Percentiles rank a stretch among this genome's conserved stretches.
Evolutionary conservation across 2,329 filamentous ascomycete genomes (phyloP).

Genomic region (Botrytis hyacinthi): DNA sequence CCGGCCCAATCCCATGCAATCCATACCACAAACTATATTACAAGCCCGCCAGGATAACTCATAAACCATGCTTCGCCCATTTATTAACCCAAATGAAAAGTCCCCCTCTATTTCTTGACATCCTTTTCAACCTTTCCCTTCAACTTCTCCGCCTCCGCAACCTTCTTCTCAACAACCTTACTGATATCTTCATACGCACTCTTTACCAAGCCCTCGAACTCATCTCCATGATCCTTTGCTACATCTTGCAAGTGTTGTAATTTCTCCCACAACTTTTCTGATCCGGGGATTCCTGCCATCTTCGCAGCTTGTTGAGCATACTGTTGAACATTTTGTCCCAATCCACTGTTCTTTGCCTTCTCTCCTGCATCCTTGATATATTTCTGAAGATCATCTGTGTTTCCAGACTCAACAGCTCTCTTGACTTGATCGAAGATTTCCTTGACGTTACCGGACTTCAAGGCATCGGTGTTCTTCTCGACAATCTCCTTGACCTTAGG

Average conservation of each 20-base stretch:
- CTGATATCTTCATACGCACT: constrained; percentile 66
- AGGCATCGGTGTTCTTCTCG: constrained; percentile 64
- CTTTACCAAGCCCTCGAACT: constrained; percentile 67
- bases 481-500: constrained; percentile 71
- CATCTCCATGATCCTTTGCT: constrained; percentile 64
- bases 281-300: constrained; percentile 55
- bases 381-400: constrained; percentile 56
- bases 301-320: constrained; percentile 57
- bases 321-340: constrained; percentile 40
- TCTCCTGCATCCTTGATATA: constrained; percentile 59
- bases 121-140: constrained; percentile 47
- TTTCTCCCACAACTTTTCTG: constrained; percentile 63
- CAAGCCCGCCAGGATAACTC: neutral
- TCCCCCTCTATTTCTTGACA: constrained; percentile 23
- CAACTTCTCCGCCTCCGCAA: constrained; percentile 57
- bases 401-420: constrained; percentile 59
- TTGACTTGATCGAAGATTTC: constrained; percentile 64
- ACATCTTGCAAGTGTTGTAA: constrained; percentile 62
- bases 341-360: constrained; percentile 55
- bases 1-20: neutral
- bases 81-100: too few species aligned
- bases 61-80: neutral
- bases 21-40: neutral
- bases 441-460: constrained; percentile 65
- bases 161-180: constrained; percentile 61